Percentiles rank a stretch among this genome's conserved stretches.
Conservation (phyloP, 2,329 filamentous ascomycete genomes). For the Graphilbum fragrans region DNA sequence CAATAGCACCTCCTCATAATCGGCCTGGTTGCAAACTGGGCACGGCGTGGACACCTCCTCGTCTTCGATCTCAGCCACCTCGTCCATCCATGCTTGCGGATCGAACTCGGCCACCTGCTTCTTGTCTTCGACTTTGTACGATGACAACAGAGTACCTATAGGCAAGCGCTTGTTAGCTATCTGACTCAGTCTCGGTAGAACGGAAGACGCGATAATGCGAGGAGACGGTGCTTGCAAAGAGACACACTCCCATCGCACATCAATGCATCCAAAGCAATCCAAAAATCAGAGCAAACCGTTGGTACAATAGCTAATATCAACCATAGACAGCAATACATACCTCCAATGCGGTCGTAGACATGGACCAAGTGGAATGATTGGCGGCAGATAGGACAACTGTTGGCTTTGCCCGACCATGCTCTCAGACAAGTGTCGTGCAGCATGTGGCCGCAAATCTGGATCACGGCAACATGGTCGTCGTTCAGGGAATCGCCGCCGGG, state of each 20-base stretch:
- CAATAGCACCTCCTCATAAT: constrained; percentile 74
- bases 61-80: constrained; percentile 62
- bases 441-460: constrained; percentile 75
- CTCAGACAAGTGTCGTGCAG: constrained; percentile 87
- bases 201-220: too few relatives aligned
- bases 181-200: too few relatives aligned
- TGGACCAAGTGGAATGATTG: constrained; percentile 83
- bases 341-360: constrained; percentile 67
- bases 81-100: constrained; percentile 58
- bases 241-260: neutral
- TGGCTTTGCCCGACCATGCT: constrained; percentile 92
- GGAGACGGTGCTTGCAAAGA: too few relatives aligned
- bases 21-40: constrained; percentile 68
- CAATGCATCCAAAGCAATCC: neutral
- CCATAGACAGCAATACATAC: constrained; percentile 28
- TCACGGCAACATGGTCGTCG: constrained; percentile 40
- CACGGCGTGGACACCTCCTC: constrained; percentile 64
- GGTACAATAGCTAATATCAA: constrained; percentile 22
- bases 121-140: constrained; percentile 63
- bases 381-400: constrained; percentile 95
- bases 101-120: constrained; percentile 87
- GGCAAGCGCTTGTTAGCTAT: constrained; percentile 12
- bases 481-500: constrained; percentile 13
- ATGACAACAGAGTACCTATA: constrained; percentile 41
- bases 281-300: neutral